Base-by-base conservation (phyloP, 306 rosid species). In the Cicer chorassanicum region DNA sequence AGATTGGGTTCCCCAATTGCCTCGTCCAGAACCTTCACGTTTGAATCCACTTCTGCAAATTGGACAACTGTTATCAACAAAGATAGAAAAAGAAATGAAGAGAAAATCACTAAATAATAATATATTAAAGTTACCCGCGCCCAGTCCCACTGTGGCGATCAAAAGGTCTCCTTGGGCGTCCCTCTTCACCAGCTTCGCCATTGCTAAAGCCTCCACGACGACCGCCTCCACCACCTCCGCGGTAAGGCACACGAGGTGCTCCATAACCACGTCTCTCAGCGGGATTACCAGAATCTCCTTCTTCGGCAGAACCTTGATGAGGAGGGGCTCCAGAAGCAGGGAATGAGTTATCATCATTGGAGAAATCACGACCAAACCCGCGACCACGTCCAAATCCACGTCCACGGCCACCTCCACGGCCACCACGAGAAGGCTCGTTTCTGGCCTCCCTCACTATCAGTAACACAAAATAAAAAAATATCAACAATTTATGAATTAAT, bases 111-210 rank as follows among this genome's bases (percentile, higher is more conserved):
- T 7, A 38, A 15, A 39, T 7, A 10, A 55, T 21, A 45, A 40
- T 53, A 38, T 38, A 8, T 39, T 36, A 14, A 56, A 56, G 50
- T 50, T 60, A 91, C 97, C 97, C 93, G 24, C 86, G 91, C 8
- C 97, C 98, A 74, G 94, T 88, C 68, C 92, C 97, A 46, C 97
- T 93, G 68, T 68, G 97, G 72, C 98, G 96, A 39, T 93, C 98
- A 85, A 63, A 89, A 45, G 45, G 59, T 69, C 98, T 88, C 29
- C 87, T 81, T 45, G 96, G 92, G 16, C 80, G 92, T 57, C 92
- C 97, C 0, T 79, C 97, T 48, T 93, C 96, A 72, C 82, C 88
- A 57, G 1, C 90, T 42, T 93, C 93, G 21, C 90, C 97, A 77
- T 87, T 88, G 78, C 83, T 85, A 8, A 87, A 91, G n/a, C 95